Percentiles rank a stretch among this genome's conserved stretches.
These are phyloP conservation scores for Gnetum montanum DNA, from an alignment of 75 land plant genomes.

Conservation along the genomic window DNA sequence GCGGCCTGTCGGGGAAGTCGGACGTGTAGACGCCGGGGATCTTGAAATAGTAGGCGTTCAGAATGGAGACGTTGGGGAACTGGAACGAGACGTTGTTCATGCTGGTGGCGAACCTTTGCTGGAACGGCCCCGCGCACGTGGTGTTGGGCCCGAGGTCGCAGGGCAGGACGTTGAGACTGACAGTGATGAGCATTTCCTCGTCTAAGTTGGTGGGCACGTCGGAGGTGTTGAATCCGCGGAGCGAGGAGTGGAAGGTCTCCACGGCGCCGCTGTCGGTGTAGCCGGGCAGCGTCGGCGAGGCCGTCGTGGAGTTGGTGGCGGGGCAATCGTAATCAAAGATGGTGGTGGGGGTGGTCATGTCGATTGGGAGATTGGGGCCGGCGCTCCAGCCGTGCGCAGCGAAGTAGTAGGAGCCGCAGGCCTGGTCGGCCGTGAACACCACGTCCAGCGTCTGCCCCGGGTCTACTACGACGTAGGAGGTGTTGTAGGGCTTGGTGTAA, in stretches of 20 bases:
- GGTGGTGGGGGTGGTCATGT: constrained; percentile 32
- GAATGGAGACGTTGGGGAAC: constrained; percentile 1
- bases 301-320: not conserved
- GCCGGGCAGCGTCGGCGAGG: not conserved
- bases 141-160: constrained; percentile 7
- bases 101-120: not conserved
- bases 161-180: constrained; percentile 16
- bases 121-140: not conserved
- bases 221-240: not conserved
- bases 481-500: constrained; percentile 39
- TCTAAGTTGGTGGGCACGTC: constrained; percentile 10
- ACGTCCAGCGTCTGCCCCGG: constrained; percentile 63
- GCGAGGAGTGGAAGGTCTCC: not conserved
- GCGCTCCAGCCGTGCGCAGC: constrained; percentile 14
- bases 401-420: constrained; percentile 20
- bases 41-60: constrained; percentile 2
- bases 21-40: constrained; percentile 11
- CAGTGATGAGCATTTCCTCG: constrained; percentile 15
- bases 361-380: constrained; percentile 19
- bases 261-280: not conserved
- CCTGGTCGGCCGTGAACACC: constrained; percentile 29
- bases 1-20: constrained; percentile 7
- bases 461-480: constrained; percentile 24
- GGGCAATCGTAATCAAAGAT: constrained; percentile 19
- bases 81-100: constrained; percentile 9